phyloP scores from a whole-genome alignment of 306 rosid species.

The Castanea crenata region DNA sequence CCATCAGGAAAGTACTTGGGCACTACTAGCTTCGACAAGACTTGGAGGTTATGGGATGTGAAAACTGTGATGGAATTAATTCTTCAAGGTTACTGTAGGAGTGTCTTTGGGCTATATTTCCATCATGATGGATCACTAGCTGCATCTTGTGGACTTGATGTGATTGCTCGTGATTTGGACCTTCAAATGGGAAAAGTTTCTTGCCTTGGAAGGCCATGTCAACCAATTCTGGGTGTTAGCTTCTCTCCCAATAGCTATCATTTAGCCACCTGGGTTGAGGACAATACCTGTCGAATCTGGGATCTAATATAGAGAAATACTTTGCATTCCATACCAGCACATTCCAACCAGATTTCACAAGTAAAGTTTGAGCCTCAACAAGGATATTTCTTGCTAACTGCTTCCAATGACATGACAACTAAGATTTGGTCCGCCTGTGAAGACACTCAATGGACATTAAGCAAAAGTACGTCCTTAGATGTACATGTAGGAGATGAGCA shows the following conservation, averaged over 20 bases:
- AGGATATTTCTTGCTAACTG: conserved; percentile 93
- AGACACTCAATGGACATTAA: conserved; percentile 86
- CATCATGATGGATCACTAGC: conserved; percentile 86
- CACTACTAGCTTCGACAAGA: conserved; percentile 91
- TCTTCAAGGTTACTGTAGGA: conserved; percentile 94
- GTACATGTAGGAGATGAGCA: conserved; percentile 64
- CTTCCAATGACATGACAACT: conserved; percentile 88
- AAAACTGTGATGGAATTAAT: conserved; percentile 85
- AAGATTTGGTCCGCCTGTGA: conserved; percentile 76
- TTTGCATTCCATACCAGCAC: conserved; percentile 79
- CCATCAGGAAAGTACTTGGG: conserved; percentile 95
- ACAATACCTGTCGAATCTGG: conserved; percentile 87
- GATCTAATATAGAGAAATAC: conserved; percentile 89
- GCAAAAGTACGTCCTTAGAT: conserved; percentile 87
- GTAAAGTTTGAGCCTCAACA: conserved; percentile 91
- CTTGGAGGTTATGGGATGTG: conserved; percentile 96
- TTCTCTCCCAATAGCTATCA: conserved; percentile 90
- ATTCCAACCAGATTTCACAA: conserved; percentile 82
- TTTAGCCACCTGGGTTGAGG: conserved; percentile 88
- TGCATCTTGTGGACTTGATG: conserved; percentile 87
- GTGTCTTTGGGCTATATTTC: conserved; percentile 72
- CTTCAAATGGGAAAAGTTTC: conserved; percentile 92
- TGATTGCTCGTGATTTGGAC: conserved; percentile 89
- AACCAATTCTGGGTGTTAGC: conserved; percentile 82
- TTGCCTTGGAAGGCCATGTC: conserved; percentile 92